These are phyloP conservation scores for Ophiostoma sp. DNA, from an alignment of 2,329 filamentous ascomycete genomes.

Conservation along the genomic window DNA sequence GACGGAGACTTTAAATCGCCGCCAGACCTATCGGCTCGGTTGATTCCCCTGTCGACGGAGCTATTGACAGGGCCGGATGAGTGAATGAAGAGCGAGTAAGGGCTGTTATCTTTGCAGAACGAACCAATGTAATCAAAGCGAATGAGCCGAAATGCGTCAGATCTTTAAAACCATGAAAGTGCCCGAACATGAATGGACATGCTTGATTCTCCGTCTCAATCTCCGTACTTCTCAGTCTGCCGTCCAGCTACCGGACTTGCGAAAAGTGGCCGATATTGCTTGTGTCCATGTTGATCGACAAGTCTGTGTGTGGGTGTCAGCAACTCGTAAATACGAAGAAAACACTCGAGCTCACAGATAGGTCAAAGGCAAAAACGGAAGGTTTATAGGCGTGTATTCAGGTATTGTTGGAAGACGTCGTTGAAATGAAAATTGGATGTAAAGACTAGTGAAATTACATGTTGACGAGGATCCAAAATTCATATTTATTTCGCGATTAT, in stretches of 20 bases:
- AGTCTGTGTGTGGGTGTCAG: background rate
- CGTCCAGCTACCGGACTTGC: background rate
- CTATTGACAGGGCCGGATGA: constrained; percentile 27
- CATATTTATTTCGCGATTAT: no score
- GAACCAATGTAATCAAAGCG: background rate
- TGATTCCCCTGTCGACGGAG: constrained; percentile 31
- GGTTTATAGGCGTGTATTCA: background rate
- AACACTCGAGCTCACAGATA: no score
- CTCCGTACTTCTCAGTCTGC: background rate
- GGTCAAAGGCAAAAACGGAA: no score
- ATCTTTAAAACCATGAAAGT: background rate
- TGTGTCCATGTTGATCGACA: background rate
- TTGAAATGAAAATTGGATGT: no score
- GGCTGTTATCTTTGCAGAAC: background rate
- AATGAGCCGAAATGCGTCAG: background rate
- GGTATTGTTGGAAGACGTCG: no score
- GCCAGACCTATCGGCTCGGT: constrained; percentile 32
- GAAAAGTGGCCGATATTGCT: background rate
- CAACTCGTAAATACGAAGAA: constrained; percentile 13
- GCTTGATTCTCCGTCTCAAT: background rate
- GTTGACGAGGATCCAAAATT: no score
- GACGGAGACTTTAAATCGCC: constrained; percentile 29
- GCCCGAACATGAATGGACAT: background rate
- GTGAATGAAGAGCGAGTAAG: no score
- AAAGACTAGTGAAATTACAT: no score